Conservation (phyloP, 495 filamentous ascomycete species). For the Talaromyces ruber region DNA sequence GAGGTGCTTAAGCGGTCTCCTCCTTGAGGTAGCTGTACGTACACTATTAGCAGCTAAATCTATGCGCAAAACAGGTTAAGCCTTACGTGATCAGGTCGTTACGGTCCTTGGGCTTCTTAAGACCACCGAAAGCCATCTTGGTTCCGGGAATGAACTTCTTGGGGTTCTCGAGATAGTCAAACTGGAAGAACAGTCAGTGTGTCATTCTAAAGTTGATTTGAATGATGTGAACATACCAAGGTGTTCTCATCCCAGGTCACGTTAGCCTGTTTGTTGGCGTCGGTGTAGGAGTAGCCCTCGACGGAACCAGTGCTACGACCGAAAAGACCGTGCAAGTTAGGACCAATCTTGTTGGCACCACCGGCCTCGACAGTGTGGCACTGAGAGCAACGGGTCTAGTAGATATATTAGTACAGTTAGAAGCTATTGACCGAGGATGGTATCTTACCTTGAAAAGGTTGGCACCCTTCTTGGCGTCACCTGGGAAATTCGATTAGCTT, state of each 20-base stretch:
- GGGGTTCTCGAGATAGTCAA: constrained; percentile 84
- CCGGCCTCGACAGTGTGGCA: constrained; percentile 88
- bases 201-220: neutral
- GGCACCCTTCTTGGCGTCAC: constrained; percentile 93
- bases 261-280: constrained; percentile 97
- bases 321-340: constrained; percentile 94
- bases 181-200: constrained; percentile 34
- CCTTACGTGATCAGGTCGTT: constrained; percentile 97
- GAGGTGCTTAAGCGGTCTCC: constrained; percentile 41
- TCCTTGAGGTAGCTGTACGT: constrained; percentile 59
- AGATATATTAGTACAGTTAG: neutral
- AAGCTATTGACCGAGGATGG: neutral
- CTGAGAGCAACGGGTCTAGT: constrained; percentile 87
- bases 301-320: constrained; percentile 88
- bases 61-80: neutral
- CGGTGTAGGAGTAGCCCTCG: constrained; percentile 94
- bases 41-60: neutral
- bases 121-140: constrained; percentile 99
- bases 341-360: constrained; percentile 96
- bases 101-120: constrained; percentile 99
- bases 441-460: constrained; percentile 84
- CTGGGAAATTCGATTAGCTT: constrained; percentile 33
- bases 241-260: constrained; percentile 80
- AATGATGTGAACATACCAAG: constrained; percentile 52
- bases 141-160: constrained; percentile 98